Evolutionary conservation across 495 filamentous ascomycete species (phyloP), one percentile per base, ranked within the genome.

Genomic region (Penicillium paxilli): DNA sequence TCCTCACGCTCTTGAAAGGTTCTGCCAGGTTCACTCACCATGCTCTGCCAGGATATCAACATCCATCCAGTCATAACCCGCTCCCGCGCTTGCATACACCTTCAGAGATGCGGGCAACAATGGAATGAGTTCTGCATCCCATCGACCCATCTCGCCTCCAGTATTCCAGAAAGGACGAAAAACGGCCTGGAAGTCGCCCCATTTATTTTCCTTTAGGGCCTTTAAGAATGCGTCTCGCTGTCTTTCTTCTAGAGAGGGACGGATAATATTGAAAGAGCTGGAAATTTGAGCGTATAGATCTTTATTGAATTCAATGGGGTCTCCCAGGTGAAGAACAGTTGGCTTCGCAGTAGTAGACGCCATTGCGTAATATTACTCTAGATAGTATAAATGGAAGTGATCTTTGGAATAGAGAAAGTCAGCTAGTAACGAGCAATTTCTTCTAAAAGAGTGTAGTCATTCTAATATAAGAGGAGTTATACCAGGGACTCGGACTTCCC

Each of bases 1-100:
- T n/a, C n/a, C n/a, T n/a, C n/a, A n/a, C n/a, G n/a, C n/a, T 4
- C 24, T 28, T 17, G 26, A 30, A 32, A 20, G 4, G 8, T 2
- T 14, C 23, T 30, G 5, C n/a, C n/a, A 25, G 19, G 9, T 6
- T 47, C 11, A n/a, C 30, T 56, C 22, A 56, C 54, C 54, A 46
- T 51, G 40, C n/a, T 56, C 32, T 2, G 54, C 54, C 41, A 56
- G 17, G 8, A 56, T 56, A 46, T 56, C 54, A 6, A 56, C 54
- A 41, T 56, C 54, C 54, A 56, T 56, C 54, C 54, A 56, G 54
- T 56, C 54, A 51, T 56, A 56, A 2, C 54, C 54, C 5, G 54
- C 54, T 21, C 54, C 54, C 16, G 54, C 54, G 32, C 54, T 56
- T 9, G 17, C 54, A 46, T 46, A 56, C 16, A 56, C 47, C 28